Evolutionary conservation across 2,329 filamentous ascomycete species (phyloP).

Genomic region (Calonectria henricotiae): DNA sequence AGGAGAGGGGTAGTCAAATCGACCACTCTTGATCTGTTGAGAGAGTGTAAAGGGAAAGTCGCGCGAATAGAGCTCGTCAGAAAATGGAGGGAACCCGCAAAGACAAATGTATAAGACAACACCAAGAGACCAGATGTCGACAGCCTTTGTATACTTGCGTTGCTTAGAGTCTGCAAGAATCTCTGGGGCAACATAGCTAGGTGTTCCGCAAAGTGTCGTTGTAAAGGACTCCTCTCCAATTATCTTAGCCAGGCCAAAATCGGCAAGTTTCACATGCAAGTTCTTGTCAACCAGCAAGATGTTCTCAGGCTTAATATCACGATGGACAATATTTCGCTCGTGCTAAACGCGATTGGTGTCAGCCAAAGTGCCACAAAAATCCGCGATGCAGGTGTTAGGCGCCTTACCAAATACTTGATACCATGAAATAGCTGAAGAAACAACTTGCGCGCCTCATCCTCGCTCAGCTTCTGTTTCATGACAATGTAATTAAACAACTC

Average conservation of each 20-base stretch:
- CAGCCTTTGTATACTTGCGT: constrained; percentile 93
- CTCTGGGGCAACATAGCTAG: constrained; percentile 96
- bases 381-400: background rate
- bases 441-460: constrained; percentile 87
- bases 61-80: constrained; percentile 86
- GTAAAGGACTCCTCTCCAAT: constrained; percentile 99
- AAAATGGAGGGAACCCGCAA: constrained; percentile 97
- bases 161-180: constrained; percentile 88
- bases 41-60: constrained; percentile 90
- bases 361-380: background rate
- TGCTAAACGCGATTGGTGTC: constrained; percentile 73
- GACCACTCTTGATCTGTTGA: constrained; percentile 92
- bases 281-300: constrained; percentile 91
- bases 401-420: constrained; percentile 90
- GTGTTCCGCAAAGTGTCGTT: constrained; percentile 96
- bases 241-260: constrained; percentile 98
- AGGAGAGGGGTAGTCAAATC: constrained; percentile 95
- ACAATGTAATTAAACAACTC: constrained; percentile 98
- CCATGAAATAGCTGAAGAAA: constrained; percentile 95
- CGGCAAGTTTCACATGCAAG: constrained; percentile 90
- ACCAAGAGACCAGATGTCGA: constrained; percentile 97
- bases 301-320: constrained; percentile 98
- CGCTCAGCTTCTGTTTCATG: constrained; percentile 88
- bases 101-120: constrained; percentile 98
- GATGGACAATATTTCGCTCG: constrained; percentile 96